These are phyloP conservation scores for Fusarium virguliforme DNA, from an alignment of 2,329 filamentous ascomycete genomes.

Conservation along the genomic window DNA sequence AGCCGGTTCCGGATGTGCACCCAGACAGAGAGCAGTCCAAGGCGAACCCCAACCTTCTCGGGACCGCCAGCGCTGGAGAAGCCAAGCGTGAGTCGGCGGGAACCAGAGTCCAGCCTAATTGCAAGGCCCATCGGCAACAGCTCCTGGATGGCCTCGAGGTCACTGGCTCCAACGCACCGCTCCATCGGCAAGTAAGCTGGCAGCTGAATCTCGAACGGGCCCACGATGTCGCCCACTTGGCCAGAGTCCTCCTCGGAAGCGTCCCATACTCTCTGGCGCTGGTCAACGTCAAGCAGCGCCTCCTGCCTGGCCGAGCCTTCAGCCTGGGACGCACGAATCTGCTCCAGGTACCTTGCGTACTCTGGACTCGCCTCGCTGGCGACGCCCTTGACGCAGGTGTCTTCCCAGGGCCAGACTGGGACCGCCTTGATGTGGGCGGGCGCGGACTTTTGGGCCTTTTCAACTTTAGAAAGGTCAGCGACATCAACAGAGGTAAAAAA, in stretches of 20 bases:
- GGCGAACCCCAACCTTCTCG: not conserved
- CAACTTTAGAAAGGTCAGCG: not conserved
- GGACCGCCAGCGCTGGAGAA: not conserved
- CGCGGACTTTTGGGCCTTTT: too few species aligned
- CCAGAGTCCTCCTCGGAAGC: not conserved
- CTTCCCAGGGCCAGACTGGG: not conserved
- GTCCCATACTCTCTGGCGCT: not conserved
- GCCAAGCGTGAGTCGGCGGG: not conserved
- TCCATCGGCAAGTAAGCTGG: not conserved
- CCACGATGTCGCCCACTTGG: not conserved
- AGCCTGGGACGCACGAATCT: not conserved
- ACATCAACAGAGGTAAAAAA: not conserved
- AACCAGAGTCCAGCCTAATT: not conserved
- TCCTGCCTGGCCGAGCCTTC: not conserved
- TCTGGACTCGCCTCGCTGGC: not conserved
- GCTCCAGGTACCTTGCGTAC: not conserved
- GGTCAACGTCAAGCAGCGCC: too few species aligned
- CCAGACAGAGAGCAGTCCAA: not conserved
- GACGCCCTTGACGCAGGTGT: not conserved
- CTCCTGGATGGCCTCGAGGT: not conserved
- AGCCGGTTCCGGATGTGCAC: not conserved
- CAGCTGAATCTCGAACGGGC: not conserved
- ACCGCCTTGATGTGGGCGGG: not conserved
- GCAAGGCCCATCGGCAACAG: not conserved
- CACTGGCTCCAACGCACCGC: not conserved